Evolutionary conservation across 2,329 filamentous ascomycete genomes (phyloP), one percentile per base, ranked within the genome.

Genomic region (Aspergillus fijiensis): DNA sequence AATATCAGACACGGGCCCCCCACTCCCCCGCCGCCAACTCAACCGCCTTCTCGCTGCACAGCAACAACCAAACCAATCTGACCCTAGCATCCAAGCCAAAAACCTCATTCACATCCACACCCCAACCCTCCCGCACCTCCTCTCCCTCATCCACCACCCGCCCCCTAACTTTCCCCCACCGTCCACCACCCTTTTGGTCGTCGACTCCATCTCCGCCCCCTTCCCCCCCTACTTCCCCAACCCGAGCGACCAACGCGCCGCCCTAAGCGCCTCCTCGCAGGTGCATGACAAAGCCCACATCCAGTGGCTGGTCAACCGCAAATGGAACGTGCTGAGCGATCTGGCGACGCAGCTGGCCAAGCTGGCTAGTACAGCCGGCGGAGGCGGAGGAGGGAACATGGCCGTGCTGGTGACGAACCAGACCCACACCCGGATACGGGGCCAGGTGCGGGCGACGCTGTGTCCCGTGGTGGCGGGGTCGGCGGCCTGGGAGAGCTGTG

Each of bases 361-460:
- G 68, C 82, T 96, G 11, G 91, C 93, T 4, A 87, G 89, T 11
- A 84, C 88, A 9, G 31, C 84, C 86, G 64, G 84, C 90, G 68
- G 81, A 16, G 33, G 33, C 33, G 27, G 7, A 29, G 27, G 27
- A 29, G 27, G 27, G 9, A 29, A 9, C 12, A 35, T 93, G 55
- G 89, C 91, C 25, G 81, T 96, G 48, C 80, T 96, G 2, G 74
- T 95, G 21, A 82, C 92, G 52, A 92, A 88, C 42, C 92, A 96
- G 72, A 91, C 89, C 60, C 89, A 88, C 48, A 96, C 91, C n/a
- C 89, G 88, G 65, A 88, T 96, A 77, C 87, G 89, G 63, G 81
- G 87, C 84, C 64, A 82, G 79, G 65, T 84, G 82, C 65, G 71
- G 16, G 89, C 92, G 14, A 84, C 88, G 11, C 79, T 98, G 52